Percentiles rank a stretch among this genome's conserved stretches.
phyloP scores from a whole-genome alignment of 768 basidiomycete genomes.

The Mycena floridula region DNA sequence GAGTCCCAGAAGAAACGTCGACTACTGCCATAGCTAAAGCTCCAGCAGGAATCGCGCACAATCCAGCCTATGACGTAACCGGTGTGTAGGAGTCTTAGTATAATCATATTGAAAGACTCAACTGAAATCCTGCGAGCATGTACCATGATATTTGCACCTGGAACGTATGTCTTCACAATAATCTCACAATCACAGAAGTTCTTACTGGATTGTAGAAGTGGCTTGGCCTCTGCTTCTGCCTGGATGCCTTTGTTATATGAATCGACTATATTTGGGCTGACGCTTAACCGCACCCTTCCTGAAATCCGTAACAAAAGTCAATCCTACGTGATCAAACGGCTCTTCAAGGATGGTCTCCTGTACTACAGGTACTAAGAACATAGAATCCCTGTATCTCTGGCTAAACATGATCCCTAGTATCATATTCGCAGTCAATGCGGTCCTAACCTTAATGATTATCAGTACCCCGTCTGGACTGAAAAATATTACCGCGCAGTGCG shows the following conservation, averaged over 20 bases:
- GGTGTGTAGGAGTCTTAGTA: too few relatives aligned
- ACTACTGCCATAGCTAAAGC: too few relatives aligned
- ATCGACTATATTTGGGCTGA: constrained; percentile 20
- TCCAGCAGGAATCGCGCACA: constrained; percentile 38
- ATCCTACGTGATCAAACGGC: constrained; percentile 14
- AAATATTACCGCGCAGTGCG: constrained; percentile 23
- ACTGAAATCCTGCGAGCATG: constrained; percentile 34
- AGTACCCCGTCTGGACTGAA: constrained; percentile 20
- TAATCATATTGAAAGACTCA: too few relatives aligned
- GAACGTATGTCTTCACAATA: constrained; percentile 23
- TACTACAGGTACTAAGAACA: constrained; percentile 18
- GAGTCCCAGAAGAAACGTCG: too few relatives aligned
- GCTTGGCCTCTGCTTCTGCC: not conserved
- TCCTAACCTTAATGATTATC: constrained; percentile 23
- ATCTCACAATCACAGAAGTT: not conserved
- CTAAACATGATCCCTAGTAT: constrained; percentile 10
- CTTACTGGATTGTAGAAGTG: constrained; percentile 1
- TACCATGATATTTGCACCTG: constrained; percentile 34
- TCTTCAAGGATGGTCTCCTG: constrained; percentile 22
- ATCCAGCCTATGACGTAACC: constrained; percentile 28
- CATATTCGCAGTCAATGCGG: constrained; percentile 20
- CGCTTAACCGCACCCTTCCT: constrained; percentile 19
- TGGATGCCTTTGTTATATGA: constrained; percentile 16
- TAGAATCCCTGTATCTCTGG: not conserved
- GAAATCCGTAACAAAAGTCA: constrained; percentile 12